Evolutionary conservation across 441 rosid genomes (phyloP).

Genomic region (Iberis amara): DNA sequence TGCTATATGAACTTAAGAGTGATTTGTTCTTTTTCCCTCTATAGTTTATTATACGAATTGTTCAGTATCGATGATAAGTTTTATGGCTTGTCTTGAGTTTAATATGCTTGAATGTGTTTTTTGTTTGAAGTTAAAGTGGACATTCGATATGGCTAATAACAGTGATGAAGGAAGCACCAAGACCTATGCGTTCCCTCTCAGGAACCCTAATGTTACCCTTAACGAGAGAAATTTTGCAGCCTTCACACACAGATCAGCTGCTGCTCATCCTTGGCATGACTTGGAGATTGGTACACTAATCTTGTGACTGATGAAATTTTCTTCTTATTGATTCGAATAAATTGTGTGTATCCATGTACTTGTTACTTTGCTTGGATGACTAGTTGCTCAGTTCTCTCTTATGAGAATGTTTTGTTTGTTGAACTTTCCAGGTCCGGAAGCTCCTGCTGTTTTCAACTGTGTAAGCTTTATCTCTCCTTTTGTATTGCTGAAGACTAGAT

Average conservation of each 20-base stretch:
- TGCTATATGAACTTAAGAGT: neutral
- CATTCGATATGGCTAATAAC: conserved; percentile 44
- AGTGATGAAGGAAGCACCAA: conserved; percentile 34
- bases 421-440: conserved; percentile 67
- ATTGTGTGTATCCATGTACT: neutral
- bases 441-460: conserved; percentile 79
- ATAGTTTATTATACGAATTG: neutral
- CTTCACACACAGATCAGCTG: conserved; percentile 62
- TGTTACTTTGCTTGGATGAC: conserved; percentile 6
- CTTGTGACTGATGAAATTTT: neutral
- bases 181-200: conserved; percentile 26
- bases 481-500: conserved; percentile 4
- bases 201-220: conserved; percentile 36
- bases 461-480: conserved; percentile 39
- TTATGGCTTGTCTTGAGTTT: conserved; percentile 9
- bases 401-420: conserved; percentile 21
- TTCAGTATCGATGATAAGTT: neutral
- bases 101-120: conserved; percentile 10
- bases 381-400: conserved; percentile 10
- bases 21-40: neutral
- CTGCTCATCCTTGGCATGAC: conserved; percentile 98
- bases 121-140: conserved; percentile 2
- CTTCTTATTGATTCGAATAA: neutral
- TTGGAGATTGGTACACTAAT: conserved; percentile 59
- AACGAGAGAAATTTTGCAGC: conserved; percentile 81